phyloP scores from a whole-genome alignment of 805 yeast species.

The Metschnikowia aberdeeniae region DNA sequence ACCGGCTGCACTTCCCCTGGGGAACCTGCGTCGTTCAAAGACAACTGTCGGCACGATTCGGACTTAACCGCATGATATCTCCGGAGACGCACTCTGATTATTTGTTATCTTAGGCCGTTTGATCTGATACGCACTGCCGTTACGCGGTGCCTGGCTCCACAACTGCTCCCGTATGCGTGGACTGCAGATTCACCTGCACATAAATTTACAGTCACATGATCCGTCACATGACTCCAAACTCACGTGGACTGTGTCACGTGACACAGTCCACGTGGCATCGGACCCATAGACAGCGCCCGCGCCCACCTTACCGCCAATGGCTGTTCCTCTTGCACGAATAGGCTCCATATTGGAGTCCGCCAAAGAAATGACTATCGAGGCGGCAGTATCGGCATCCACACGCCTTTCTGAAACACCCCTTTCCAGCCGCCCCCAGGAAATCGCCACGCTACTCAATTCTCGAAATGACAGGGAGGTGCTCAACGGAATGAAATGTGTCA shows the following conservation, averaged over 20 bases:
- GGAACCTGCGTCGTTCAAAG: no score
- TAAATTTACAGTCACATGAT: background rate
- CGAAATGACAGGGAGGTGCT: conserved; percentile 52
- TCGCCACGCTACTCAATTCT: conserved; percentile 63
- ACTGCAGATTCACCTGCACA: background rate
- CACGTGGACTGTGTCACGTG: no score
- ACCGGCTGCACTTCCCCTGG: no score
- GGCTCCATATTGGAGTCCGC: conserved; percentile 78
- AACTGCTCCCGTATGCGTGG: background rate
- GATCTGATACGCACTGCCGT: no score
- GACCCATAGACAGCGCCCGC: background rate
- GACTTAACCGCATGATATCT: no score
- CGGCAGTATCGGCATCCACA: conserved; percentile 75
- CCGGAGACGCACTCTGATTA: no score
- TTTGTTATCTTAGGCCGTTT: no score
- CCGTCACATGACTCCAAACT: background rate
- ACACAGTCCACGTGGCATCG: background rate
- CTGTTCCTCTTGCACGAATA: conserved; percentile 53
- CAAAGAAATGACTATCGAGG: conserved; percentile 71
- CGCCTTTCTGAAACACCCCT: conserved; percentile 60
- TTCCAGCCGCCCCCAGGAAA: conserved; percentile 59
- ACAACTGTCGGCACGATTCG: no score
- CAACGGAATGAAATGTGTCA: conserved; percentile 40
- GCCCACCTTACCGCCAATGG: conserved; percentile 20
- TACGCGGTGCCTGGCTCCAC: background rate